These are phyloP conservation scores for Daldinia vernicosa DNA, from an alignment of 495 filamentous ascomycete genomes.

Conservation along the genomic window DNA sequence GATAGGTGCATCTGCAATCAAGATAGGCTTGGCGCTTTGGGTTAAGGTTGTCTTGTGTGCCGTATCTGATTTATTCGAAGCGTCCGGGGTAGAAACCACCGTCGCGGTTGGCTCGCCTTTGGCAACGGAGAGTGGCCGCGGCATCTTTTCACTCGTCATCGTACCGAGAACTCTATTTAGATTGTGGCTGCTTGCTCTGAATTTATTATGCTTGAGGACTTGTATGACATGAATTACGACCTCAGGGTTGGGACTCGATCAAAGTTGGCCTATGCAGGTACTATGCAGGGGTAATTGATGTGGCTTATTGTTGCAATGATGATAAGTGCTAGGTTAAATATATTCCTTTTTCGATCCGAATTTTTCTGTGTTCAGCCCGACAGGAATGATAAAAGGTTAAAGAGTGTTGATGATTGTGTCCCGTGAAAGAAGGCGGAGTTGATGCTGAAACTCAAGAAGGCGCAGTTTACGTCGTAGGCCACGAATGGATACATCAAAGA, in stretches of 20 bases:
- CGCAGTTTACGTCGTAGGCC: conserved; percentile 11
- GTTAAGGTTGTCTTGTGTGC: conserved; percentile 3
- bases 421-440: conserved; percentile 9
- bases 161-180: conserved; percentile 11
- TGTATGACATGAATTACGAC: conserved; percentile 15
- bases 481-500: background rate
- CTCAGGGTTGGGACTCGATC: conserved; percentile 9
- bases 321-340: background rate
- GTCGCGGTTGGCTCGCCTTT: conserved; percentile 1
- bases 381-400: conserved; percentile 1
- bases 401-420: conserved; percentile 2
- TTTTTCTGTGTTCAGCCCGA: background rate
- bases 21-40: conserved; percentile 14
- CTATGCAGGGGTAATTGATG: background rate
- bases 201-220: conserved; percentile 9
- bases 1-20: conserved; percentile 11
- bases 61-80: conserved; percentile 6
- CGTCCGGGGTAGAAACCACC: conserved; percentile 8
- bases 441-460: conserved; percentile 34
- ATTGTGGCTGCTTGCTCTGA: conserved; percentile 15
- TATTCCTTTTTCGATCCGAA: background rate
- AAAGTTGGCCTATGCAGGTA: conserved; percentile 6
- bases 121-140: background rate
- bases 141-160: conserved; percentile 19
- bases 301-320: background rate